A percentile compares a stretch with the other conserved stretches of the same genome.
Conservation (phyloP, 345 rosid species). For the Gossypium longicalyx region DNA sequence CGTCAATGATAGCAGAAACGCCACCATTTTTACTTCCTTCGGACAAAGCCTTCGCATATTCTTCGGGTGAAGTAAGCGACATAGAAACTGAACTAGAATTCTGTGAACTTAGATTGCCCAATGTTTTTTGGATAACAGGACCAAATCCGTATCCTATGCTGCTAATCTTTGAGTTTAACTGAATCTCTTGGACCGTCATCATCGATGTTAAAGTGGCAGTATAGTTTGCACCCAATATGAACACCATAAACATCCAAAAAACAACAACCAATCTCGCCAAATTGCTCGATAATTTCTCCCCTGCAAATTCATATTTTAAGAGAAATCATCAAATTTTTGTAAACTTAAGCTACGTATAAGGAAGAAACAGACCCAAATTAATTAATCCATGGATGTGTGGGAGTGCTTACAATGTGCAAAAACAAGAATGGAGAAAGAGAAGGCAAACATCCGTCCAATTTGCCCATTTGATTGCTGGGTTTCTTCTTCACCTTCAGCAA, state of each 20-base stretch:
- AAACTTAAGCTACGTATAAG: too few relatives aligned
- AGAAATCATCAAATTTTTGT: background rate
- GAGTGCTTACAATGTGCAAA: background rate
- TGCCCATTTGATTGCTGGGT: background rate
- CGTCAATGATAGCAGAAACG: slow-evolving; percentile 30
- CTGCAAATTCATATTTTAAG: background rate
- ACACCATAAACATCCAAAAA: slow-evolving; percentile 39
- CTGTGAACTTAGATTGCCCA: too few relatives aligned
- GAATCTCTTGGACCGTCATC: slow-evolving; percentile 31
- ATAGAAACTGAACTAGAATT: background rate
- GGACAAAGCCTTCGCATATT: slow-evolving; percentile 20
- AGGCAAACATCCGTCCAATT: background rate
- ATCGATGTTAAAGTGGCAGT: slow-evolving; percentile 40
- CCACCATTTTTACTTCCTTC: slow-evolving; percentile 21
- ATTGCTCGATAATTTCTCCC: slow-evolving; percentile 37
- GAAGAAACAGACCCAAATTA: too few relatives aligned
- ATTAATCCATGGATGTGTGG: too few relatives aligned
- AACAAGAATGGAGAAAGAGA: slow-evolving; percentile 8
- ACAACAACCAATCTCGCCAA: slow-evolving; percentile 32
- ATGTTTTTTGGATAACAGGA: slow-evolving; percentile 3
- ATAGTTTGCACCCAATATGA: slow-evolving; percentile 37
- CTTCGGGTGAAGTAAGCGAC: background rate
- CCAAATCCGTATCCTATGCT: slow-evolving; percentile 13
- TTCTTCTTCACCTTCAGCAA: background rate
- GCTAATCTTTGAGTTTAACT: slow-evolving; percentile 2